A percentile compares a stretch with the other conserved stretches of the same genome.
Conservation (phyloP, 2,329 filamentous ascomycete genomes). For the Sclerotinia minor region DNA sequence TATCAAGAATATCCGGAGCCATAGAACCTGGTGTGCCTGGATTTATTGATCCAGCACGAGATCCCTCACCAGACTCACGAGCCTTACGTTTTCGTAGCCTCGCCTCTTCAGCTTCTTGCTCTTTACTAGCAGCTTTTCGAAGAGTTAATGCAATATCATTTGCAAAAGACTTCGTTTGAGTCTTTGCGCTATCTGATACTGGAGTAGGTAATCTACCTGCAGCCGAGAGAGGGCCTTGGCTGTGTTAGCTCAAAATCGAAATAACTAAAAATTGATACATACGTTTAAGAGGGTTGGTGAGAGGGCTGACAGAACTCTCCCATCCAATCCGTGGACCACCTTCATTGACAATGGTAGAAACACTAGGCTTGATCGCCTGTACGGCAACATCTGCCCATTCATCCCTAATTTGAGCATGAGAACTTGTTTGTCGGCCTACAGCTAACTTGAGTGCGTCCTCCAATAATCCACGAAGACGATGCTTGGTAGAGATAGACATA, state of each 20-base stretch:
- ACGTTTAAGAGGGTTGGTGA: slow-evolving; percentile 61
- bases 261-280: slow-evolving; percentile 41
- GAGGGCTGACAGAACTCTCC: slow-evolving; percentile 55
- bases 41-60: slow-evolving; percentile 52
- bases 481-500: slow-evolving; percentile 78
- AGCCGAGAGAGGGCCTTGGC: slow-evolving; percentile 38
- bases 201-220: slow-evolving; percentile 48
- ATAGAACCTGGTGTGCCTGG: slow-evolving; percentile 62
- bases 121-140: slow-evolving; percentile 62
- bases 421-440: slow-evolving; percentile 70
- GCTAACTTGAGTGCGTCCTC: slow-evolving; percentile 75
- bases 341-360: slow-evolving; percentile 39
- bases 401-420: slow-evolving; percentile 74
- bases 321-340: slow-evolving; percentile 41
- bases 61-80: slow-evolving; percentile 55
- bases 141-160: slow-evolving; percentile 52
- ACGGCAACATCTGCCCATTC: slow-evolving; percentile 74
- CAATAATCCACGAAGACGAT: slow-evolving; percentile 72
- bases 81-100: slow-evolving; percentile 60
- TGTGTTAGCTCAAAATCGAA: slow-evolving; percentile 38
- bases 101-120: slow-evolving; percentile 72
- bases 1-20: slow-evolving; percentile 64
- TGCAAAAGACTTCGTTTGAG: slow-evolving; percentile 48
- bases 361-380: slow-evolving; percentile 47
- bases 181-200: slow-evolving; percentile 50